Conservation (phyloP, 495 filamentous ascomycete genomes). For the Hypomontagnella submonticulosa region DNA sequence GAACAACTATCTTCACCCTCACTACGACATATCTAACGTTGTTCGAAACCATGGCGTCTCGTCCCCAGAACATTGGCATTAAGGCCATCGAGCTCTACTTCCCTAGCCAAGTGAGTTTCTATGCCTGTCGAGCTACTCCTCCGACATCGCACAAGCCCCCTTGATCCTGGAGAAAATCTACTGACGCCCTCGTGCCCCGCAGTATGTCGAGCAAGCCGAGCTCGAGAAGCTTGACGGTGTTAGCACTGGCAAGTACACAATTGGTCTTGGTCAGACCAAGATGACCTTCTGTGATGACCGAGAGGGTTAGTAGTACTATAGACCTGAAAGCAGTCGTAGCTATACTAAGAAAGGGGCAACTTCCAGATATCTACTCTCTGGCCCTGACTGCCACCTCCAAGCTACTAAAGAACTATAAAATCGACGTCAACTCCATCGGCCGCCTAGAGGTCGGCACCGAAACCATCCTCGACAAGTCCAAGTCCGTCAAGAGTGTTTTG, state of each 20-base stretch:
- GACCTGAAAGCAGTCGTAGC: conserved; percentile 18
- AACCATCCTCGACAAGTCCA: conserved; percentile 98
- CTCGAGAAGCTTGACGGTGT: conserved; percentile 99
- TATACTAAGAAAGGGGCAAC: conserved; percentile 27
- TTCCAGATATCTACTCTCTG: conserved; percentile 95
- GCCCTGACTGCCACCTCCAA: conserved; percentile 88
- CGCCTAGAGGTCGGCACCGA: conserved; percentile 98
- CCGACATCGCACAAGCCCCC: conserved; percentile 14
- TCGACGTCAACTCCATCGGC: conserved; percentile 90
- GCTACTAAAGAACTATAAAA: conserved; percentile 90
- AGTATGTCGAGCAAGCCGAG: conserved; percentile 97
- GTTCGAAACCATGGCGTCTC: conserved; percentile 76
- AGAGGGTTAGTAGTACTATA: conserved; percentile 75
- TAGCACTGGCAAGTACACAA: conserved; percentile 94
- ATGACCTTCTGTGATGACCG: conserved; percentile 99
- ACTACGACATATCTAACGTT: not conserved
- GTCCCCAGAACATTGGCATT: conserved; percentile 97
- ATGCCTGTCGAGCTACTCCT: conserved; percentile 7
- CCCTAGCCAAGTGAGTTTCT: conserved; percentile 82
- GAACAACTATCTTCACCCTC: conserved; percentile 41
- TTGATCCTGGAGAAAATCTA: conserved; percentile 16
- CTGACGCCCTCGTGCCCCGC: conserved; percentile 46
- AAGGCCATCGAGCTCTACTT: conserved; percentile 99
- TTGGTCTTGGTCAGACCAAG: conserved; percentile 98
- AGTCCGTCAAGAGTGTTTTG: conserved; percentile 99